phyloP scores from a whole-genome alignment of 768 basidiomycete genomes.

The Hericium alpestre region DNA sequence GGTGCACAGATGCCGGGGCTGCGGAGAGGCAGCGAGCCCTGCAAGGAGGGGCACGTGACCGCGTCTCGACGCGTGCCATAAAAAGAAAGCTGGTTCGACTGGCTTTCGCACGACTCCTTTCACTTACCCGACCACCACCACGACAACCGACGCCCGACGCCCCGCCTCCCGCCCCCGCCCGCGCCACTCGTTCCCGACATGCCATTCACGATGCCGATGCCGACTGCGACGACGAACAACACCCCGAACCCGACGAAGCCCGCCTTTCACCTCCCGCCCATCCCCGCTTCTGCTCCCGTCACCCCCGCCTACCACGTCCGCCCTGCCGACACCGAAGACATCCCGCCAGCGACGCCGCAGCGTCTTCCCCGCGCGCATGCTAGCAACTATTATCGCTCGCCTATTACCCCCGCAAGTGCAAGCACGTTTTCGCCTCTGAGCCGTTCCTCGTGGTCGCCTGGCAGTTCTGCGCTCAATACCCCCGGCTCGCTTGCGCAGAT shows the following conservation, averaged over 20 bases:
- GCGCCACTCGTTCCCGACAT: not conserved
- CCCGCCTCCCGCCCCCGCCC: not conserved
- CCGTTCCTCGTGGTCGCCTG: slow-evolving; percentile 47
- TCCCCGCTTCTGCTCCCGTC: slow-evolving; percentile 34
- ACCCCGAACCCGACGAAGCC: slow-evolving; percentile 10
- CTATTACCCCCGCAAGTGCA: slow-evolving; percentile 48
- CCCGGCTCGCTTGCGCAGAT: slow-evolving; percentile 37
- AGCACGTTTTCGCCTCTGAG: slow-evolving; percentile 45
- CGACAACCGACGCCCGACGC: slow-evolving; percentile 8
- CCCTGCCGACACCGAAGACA: slow-evolving; percentile 19
- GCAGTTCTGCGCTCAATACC: slow-evolving; percentile 44
- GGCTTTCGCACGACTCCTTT: slow-evolving; percentile 10
- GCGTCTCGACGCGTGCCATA: slow-evolving; percentile 15
- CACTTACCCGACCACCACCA: slow-evolving; percentile 1
- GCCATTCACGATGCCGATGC: not conserved
- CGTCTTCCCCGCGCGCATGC: slow-evolving; percentile 35
- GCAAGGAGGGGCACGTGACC: slow-evolving; percentile 9
- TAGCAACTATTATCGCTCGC: slow-evolving; percentile 35
- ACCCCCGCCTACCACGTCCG: slow-evolving; percentile 31
- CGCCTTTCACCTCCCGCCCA: slow-evolving; percentile 3
- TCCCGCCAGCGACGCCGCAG: slow-evolving; percentile 54
- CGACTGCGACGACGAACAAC: slow-evolving; percentile 8
- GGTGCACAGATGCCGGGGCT: not conserved
- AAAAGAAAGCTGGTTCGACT: slow-evolving; percentile 6
- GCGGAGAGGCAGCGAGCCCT: not conserved